Evolutionary conservation across 2,329 filamentous ascomycete genomes (phyloP).

Genomic region (Fusarium sp.): DNA sequence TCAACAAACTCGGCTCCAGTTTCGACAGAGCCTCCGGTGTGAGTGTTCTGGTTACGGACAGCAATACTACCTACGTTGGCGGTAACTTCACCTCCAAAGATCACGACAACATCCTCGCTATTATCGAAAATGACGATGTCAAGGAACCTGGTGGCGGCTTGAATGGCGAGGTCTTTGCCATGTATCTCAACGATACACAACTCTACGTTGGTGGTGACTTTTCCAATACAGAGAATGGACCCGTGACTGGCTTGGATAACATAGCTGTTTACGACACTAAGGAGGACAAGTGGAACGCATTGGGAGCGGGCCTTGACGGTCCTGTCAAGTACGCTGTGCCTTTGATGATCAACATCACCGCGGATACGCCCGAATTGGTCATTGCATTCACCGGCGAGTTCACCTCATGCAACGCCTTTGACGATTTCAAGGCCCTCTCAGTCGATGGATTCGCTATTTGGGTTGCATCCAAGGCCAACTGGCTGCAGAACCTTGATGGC

Average conservation of each 20-base stretch:
- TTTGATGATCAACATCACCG: constrained; percentile 82
- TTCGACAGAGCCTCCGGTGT: constrained; percentile 78
- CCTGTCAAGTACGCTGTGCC: constrained; percentile 80
- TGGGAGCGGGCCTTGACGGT: constrained; percentile 90
- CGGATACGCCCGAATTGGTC: constrained; percentile 75
- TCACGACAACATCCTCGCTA: constrained; percentile 81
- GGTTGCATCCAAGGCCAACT: constrained; percentile 87
- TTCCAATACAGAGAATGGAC: constrained; percentile 75
- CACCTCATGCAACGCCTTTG: constrained; percentile 76
- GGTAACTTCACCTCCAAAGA: constrained; percentile 83
- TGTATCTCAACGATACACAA: constrained; percentile 74
- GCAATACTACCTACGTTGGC: constrained; percentile 78
- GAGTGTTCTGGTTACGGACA: constrained; percentile 73
- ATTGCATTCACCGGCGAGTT: constrained; percentile 88
- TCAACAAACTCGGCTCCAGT: constrained; percentile 80
- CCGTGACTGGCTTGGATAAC: constrained; percentile 75
- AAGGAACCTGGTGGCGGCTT: constrained; percentile 78
- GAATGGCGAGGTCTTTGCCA: constrained; percentile 80
- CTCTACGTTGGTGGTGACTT: constrained; percentile 91
- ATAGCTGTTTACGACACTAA: constrained; percentile 81
- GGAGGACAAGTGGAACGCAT: constrained; percentile 77
- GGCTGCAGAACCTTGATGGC: constrained; percentile 83
- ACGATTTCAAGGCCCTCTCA: constrained; percentile 68
- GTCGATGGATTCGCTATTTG: constrained; percentile 88
- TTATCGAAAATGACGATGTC: constrained; percentile 73